Evolutionary conservation across 345 rosid species (phyloP).

Genomic region (Populus deltoides): DNA sequence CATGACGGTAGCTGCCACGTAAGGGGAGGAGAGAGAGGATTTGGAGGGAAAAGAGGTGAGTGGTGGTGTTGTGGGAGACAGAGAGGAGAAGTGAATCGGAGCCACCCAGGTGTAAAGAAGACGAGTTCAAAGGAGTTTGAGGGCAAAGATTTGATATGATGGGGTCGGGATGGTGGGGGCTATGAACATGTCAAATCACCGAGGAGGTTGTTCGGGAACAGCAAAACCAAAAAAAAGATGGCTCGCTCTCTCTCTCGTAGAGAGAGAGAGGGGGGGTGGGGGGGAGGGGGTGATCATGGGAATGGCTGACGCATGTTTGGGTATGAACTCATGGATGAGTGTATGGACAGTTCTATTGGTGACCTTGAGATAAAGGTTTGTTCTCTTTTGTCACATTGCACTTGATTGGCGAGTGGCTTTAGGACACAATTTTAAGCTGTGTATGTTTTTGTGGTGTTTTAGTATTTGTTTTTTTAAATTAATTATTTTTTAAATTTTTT

Average conservation of each 20-base stretch:
- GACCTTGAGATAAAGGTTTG: background rate
- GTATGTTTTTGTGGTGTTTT: no score
- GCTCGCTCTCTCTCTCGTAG: background rate
- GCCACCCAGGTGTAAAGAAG: conserved; percentile 18
- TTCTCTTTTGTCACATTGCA: background rate
- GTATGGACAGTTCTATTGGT: background rate
- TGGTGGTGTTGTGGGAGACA: conserved; percentile 18
- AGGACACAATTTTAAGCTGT: background rate
- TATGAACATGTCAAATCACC: conserved; percentile 20
- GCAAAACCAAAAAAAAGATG: background rate
- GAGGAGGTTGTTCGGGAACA: conserved; percentile 21
- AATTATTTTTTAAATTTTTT: no score
- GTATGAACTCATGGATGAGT: background rate
- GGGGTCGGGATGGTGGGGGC: background rate
- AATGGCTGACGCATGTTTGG: background rate
- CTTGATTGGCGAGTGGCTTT: background rate
- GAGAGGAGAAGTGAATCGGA: conserved; percentile 20
- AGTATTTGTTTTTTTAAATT: no score
- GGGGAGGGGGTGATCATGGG: background rate
- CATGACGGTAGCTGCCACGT: conserved; percentile 18
- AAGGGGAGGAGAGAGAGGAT: background rate
- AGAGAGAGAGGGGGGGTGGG: background rate
- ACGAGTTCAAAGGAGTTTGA: background rate
- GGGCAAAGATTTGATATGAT: conserved; percentile 28
- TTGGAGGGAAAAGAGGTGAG: conserved; percentile 16